Conservation (phyloP, 352 stramenopile species). For the Pythium coloratum region DNA sequence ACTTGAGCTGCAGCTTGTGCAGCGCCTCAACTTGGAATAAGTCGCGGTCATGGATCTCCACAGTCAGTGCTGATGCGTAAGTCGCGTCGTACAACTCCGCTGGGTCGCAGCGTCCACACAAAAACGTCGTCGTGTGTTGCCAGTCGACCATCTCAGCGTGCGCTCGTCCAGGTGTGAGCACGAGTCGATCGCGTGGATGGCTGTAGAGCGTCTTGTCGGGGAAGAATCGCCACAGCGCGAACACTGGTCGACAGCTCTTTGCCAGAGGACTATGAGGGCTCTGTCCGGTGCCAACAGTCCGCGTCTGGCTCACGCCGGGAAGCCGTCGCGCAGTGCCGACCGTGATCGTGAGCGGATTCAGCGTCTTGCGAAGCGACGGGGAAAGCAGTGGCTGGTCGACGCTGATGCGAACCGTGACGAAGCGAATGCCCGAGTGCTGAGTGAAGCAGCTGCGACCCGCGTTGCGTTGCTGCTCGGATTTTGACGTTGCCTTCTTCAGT, state of each 20-base stretch:
- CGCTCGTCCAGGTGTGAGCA: slow-evolving; percentile 7
- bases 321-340: slow-evolving; percentile 44
- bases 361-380: slow-evolving; percentile 33
- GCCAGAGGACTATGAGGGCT: slow-evolving; percentile 40
- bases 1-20: slow-evolving; percentile 49
- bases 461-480: neutral
- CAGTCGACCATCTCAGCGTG: slow-evolving; percentile 31
- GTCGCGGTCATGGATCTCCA: slow-evolving; percentile 79
- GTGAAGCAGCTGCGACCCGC: slow-evolving; percentile 33
- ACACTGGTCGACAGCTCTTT: slow-evolving; percentile 54
- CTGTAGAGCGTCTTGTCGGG: slow-evolving; percentile 25
- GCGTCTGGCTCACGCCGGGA: slow-evolving; percentile 38
- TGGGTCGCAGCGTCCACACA: slow-evolving; percentile 43
- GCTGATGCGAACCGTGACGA: slow-evolving; percentile 48
- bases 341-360: slow-evolving; percentile 74
- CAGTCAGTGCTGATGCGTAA: slow-evolving; percentile 31
- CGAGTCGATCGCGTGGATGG: slow-evolving; percentile 21
- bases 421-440: slow-evolving; percentile 36
- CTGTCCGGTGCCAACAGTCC: slow-evolving; percentile 22
- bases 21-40: slow-evolving; percentile 39
- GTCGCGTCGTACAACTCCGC: slow-evolving; percentile 52
- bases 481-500: slow-evolving; percentile 1
- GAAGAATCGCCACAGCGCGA: slow-evolving; percentile 58
- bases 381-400: slow-evolving; percentile 54
- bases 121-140: slow-evolving; percentile 55